Evolutionary conservation across 2,329 filamentous ascomycete species (phyloP), one percentile per base, ranked within the genome.

Genomic region (Parastagonospora nodorum): DNA sequence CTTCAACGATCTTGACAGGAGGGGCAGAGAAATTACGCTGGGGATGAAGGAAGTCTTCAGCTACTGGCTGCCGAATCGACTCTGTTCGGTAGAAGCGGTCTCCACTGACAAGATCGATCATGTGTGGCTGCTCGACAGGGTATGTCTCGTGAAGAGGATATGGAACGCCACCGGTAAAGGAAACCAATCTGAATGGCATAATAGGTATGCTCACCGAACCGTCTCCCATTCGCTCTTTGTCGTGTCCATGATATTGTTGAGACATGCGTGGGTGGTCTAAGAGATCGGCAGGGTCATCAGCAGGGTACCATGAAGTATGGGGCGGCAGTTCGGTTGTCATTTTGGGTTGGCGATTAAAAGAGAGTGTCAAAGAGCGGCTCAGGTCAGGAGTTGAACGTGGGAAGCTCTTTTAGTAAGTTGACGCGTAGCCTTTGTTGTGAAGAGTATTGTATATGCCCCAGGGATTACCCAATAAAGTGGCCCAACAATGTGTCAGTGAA

Each of bases 1-100:
- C 32, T 30, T 55, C 32, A 38, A 48, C 33, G 19, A n/a, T 33
- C 12, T 42, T 32, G 12, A 39, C 27, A 11, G 44, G 42, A 4
- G 45, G 38, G 10, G 40, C 24, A 14, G 45, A 48, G 3, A 49
- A 28, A 28, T 42, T 42, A 38, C 33, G 42, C 3, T 42, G n/a
- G 11, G 15, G 19, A 3, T 40, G 37, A 9, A 45, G 11, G 32
- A 44, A 49, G 8, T 55, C 51, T 39, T 54, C 48, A 3, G 48
- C 36, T 11, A 36, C 45, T 8, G 42, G 45, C 15, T 47, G 51
- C 24, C 48, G 51, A 15, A 55, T 10, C 2, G 24, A 27, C 2
- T 33, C 42, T 5, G 5, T 12, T n/a, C 28, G 15, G 19, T 31
- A 16, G 9, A 19, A 44, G 7, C 15, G 29, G 14, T 44, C 32